Evolutionary conservation across 768 basidiomycete genomes (phyloP).

Genomic region (Tubosaeta brunneosetosa): DNA sequence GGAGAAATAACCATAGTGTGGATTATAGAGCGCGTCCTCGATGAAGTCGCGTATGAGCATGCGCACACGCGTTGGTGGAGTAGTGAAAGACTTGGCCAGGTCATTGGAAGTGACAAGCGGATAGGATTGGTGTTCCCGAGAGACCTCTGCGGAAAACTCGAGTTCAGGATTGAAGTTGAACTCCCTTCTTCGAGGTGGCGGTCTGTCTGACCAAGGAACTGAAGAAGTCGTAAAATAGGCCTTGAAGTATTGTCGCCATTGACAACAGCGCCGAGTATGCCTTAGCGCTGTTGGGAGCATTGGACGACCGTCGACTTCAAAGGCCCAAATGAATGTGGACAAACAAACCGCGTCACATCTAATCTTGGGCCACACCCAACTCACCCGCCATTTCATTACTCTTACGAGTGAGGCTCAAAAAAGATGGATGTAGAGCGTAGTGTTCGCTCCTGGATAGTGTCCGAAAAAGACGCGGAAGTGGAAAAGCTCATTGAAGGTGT

Average conservation of each 20-base stretch:
- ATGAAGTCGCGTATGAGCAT: conserved; percentile 97
- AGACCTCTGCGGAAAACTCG: conserved; percentile 46
- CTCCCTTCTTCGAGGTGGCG: conserved; percentile 21
- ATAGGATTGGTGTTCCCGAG: conserved; percentile 44
- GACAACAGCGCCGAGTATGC: conserved; percentile 16
- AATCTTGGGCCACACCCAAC: conserved; percentile 3
- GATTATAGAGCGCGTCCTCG: conserved; percentile 95
- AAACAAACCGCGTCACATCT: conserved; percentile 6
- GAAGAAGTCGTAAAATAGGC: conserved; percentile 23
- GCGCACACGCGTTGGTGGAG: conserved; percentile 76
- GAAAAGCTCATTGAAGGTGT: conserved; percentile 56
- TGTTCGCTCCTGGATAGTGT: conserved; percentile 70
- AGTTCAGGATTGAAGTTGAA: conserved; percentile 74
- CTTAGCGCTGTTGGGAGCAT: conserved; percentile 23
- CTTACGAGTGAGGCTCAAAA: not conserved
- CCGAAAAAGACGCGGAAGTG: conserved; percentile 56
- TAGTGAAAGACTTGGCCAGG: conserved; percentile 44
- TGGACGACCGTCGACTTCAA: not conserved
- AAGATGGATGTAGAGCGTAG: conserved; percentile 46
- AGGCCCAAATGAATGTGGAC: conserved; percentile 1
- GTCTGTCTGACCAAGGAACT: conserved; percentile 9
- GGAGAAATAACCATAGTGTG: conserved; percentile 95
- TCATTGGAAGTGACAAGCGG: conserved; percentile 68
- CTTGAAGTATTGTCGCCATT: conserved; percentile 21
- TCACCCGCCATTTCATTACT: not conserved